Evolutionary conservation across 1,139 yeast genomes (phyloP).

Genomic region (Hemisphaericaspora subhashii): DNA sequence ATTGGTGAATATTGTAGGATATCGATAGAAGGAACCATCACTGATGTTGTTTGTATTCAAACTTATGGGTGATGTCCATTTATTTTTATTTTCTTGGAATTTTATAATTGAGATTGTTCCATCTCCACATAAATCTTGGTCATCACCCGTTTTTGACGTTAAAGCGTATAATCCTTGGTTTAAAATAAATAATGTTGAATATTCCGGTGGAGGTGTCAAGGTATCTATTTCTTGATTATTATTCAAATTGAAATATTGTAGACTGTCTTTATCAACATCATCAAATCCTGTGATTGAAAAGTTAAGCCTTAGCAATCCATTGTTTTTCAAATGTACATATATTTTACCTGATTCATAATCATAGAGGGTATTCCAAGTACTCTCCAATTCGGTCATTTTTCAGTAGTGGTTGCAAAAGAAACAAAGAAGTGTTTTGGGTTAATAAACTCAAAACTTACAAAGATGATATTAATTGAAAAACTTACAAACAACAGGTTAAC

Average conservation of each 20-base stretch:
- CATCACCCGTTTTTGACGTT: conserved; percentile 4
- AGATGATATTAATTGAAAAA: too few species aligned
- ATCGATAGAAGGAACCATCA: conserved; percentile 32
- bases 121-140: conserved; percentile 28
- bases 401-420: too few species aligned
- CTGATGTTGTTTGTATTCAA: conserved; percentile 24
- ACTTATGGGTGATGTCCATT: conserved; percentile 24
- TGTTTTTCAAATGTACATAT: conserved; percentile 37
- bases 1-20: conserved; percentile 32
- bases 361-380: conserved; percentile 37
- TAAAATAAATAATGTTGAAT: conserved; percentile 33
- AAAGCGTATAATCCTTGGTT: conserved; percentile 32
- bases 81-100: conserved; percentile 23
- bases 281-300: conserved; percentile 36
- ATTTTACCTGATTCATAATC: conserved; percentile 34
- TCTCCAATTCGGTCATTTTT: background rate
- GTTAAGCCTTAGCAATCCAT: conserved; percentile 36
- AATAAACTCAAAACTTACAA: too few species aligned
- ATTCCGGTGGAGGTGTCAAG: conserved; percentile 32
- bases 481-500: too few species aligned
- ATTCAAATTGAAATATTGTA: conserved; percentile 13
- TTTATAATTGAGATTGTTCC: conserved; percentile 27
- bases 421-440: background rate
- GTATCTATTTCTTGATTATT: conserved; percentile 23
- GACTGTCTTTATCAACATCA: conserved; percentile 11